Evolutionary conservation across 441 rosid species (phyloP).

Genomic region (Isatis lusitanica): DNA sequence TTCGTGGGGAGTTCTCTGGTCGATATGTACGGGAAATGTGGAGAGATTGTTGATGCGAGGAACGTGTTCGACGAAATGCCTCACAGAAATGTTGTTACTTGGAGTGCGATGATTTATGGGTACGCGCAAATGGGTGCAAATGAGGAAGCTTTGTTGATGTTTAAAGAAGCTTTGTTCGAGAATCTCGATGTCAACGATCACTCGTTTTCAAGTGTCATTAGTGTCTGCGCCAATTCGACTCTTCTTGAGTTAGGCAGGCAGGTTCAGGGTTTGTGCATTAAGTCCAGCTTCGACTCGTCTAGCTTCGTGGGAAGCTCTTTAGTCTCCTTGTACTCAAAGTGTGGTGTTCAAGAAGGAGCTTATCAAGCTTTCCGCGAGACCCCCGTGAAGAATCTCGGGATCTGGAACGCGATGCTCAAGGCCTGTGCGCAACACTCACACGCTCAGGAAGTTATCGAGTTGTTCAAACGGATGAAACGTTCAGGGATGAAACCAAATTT

Average conservation of each 20-base stretch:
- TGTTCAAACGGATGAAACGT: constrained; percentile 59
- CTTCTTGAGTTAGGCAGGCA: constrained; percentile 80
- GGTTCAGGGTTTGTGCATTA: constrained; percentile 74
- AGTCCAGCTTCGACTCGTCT: constrained; percentile 64
- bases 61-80: constrained; percentile 83
- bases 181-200: constrained; percentile 78
- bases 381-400: constrained; percentile 59
- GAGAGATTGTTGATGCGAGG: constrained; percentile 58
- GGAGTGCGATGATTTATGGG: constrained; percentile 93
- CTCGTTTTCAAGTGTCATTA: constrained; percentile 70
- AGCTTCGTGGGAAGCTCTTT: constrained; percentile 77
- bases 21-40: constrained; percentile 82
- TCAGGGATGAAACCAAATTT: constrained; percentile 69
- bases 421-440: constrained; percentile 81
- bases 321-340: constrained; percentile 74
- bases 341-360: constrained; percentile 73
- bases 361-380: constrained; percentile 55
- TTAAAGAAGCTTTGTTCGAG: constrained; percentile 57
- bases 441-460: constrained; percentile 43
- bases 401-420: constrained; percentile 87
- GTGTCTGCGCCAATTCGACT: constrained; percentile 71
- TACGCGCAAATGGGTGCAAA: constrained; percentile 69
- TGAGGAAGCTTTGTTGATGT: constrained; percentile 65
- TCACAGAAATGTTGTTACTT: constrained; percentile 71
- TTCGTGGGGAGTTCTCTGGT: constrained; percentile 80